A percentile compares a stretch with the other conserved stretches of the same genome.
phyloP scores from a whole-genome alignment of 176 grass and related monocot genomes.

The Juncus effusus region DNA sequence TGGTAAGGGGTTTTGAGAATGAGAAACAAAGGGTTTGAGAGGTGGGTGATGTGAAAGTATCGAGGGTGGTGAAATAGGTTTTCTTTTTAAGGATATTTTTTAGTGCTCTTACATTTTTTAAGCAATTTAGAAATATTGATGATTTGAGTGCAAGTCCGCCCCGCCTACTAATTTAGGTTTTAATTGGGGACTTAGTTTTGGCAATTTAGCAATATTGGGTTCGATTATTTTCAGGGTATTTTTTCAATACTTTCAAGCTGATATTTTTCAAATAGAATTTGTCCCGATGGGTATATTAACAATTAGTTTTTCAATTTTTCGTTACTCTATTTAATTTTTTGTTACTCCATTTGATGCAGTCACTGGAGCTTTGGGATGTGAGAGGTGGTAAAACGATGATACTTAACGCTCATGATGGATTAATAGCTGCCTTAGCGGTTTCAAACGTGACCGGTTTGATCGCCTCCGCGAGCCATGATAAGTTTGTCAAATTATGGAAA shows the following conservation, averaged over 20 bases:
- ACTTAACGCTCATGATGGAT: constrained; percentile 60
- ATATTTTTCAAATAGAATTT: background rate
- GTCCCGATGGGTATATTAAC: background rate
- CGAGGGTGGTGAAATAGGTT: background rate
- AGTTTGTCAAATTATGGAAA: constrained; percentile 85
- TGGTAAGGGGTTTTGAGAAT: no score
- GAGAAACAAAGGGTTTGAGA: background rate
- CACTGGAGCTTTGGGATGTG: constrained; percentile 94
- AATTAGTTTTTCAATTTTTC: background rate
- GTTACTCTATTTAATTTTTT: background rate
- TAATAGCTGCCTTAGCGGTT: constrained; percentile 72
- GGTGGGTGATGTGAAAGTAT: no score
- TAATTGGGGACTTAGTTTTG: no score
- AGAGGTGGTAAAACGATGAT: constrained; percentile 72
- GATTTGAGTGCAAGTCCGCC: no score
- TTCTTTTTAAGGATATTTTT: constrained; percentile 10
- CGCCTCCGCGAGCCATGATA: constrained; percentile 91
- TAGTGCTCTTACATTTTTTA: background rate
- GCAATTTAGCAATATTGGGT: no score
- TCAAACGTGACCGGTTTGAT: constrained; percentile 72
- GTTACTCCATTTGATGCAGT: constrained; percentile 44
- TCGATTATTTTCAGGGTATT: no score
- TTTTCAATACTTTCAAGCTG: background rate
- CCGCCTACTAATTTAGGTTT: no score
- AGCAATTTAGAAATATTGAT: no score